Evolutionary conservation across 2,329 filamentous ascomycete genomes (phyloP).

Genomic region (Plenodomus biglobosus): DNA sequence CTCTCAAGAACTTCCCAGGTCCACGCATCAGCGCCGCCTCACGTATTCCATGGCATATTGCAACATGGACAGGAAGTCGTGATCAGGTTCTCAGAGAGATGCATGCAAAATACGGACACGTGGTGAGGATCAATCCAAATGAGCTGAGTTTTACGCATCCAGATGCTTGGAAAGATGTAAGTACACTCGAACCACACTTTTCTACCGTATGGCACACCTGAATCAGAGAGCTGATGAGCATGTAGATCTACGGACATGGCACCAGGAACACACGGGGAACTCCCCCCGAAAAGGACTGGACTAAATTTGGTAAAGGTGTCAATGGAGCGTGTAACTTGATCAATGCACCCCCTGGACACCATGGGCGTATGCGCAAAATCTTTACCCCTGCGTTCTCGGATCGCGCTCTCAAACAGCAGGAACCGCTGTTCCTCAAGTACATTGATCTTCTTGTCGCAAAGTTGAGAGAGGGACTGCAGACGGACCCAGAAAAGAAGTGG

Average conservation of each 20-base stretch:
- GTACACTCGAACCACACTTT: background rate
- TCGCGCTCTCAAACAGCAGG: conserved; percentile 46
- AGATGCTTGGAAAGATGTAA: conserved; percentile 38
- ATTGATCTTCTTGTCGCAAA: conserved; percentile 45
- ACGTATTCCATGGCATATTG: conserved; percentile 37
- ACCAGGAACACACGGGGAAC: conserved; percentile 20
- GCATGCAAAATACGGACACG: conserved; percentile 46
- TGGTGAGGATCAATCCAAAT: conserved; percentile 46
- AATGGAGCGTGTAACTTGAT: conserved; percentile 37
- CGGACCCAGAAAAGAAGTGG: conserved; percentile 32
- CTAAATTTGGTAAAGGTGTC: conserved; percentile 22
- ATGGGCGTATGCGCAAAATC: conserved; percentile 44
- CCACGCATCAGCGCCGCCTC: conserved; percentile 43
- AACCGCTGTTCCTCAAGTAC: conserved; percentile 46
- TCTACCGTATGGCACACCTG: background rate
- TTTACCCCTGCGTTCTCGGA: conserved; percentile 49
- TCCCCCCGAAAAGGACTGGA: conserved; percentile 26
- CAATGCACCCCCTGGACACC: conserved; percentile 36
- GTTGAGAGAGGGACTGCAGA: conserved; percentile 35
- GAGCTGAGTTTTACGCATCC: conserved; percentile 46
- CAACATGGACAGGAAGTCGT: conserved; percentile 23
- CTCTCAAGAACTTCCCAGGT: conserved; percentile 46
- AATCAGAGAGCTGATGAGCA: background rate
- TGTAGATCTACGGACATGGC: conserved; percentile 29
- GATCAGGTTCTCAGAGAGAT: conserved; percentile 29